Evolutionary conservation across 2,329 filamentous ascomycete species (phyloP), one percentile per base, ranked within the genome.

Genomic region (Arthrobotrys musiformis): DNA sequence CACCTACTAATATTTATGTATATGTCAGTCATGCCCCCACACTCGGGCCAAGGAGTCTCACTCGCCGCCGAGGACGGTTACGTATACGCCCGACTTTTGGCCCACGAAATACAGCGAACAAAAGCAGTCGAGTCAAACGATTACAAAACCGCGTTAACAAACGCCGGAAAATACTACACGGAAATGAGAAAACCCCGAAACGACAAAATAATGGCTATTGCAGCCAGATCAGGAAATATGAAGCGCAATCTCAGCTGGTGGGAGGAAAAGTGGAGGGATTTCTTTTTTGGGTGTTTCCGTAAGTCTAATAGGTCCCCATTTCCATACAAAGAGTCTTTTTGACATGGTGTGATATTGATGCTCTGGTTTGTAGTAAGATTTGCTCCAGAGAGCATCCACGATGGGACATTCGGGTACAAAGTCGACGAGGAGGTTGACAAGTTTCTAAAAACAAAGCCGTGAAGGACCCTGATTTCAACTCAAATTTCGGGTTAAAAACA

Each of bases 11-110:
- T 40, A 3, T 26, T 4, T n/a, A 2, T 28, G 5, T 40, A 5
- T 24, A 11, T 19, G 11, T n/a, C 13, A 78, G 74, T 78, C 22
- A 72, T 78, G 66, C 74, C 74, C 7, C 74, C 74, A 22, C 74
- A 78, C 44, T 78, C 74, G n/a, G 74, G 74, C 22, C 74, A 78
- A 62, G 74, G 74, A 1, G 74, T 72, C 11, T 78, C 74, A 8
- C 67, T 70, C 1, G 74, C 74, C n/a, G 68, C 68, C 1, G 74
- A 78, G 33, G 74, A 78, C 42, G 66, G 67, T 4, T 78, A 78
- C 24, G 67, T 64, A 17, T 78, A 70, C 24, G 66, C 67, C 1
- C 50, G 30, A 30, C 56, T 78, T 19, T 52, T 78, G 4, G 74
- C 74, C 4, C 50, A 78, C 24, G 66, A 62, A 46, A 62, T 70